Evolutionary conservation across 2,329 filamentous ascomycete species (phyloP).

Genomic region (Arthrobotrys sphaeroides): DNA sequence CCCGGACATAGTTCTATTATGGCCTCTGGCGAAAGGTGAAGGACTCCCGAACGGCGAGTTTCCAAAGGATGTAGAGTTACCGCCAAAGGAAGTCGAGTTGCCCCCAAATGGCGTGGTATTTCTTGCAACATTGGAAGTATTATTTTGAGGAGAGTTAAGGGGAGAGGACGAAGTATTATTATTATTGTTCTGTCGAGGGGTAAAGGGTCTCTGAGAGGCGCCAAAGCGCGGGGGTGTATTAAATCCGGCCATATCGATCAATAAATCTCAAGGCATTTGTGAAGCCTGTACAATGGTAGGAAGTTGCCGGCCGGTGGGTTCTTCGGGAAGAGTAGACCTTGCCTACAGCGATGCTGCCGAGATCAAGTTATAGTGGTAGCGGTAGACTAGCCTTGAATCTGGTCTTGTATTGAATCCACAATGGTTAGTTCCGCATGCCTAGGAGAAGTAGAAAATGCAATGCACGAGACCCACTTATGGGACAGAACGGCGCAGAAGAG

Average conservation of each 20-base stretch:
- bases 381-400: too few relatives aligned
- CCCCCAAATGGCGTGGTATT: conserved; percentile 54
- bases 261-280: conserved; percentile 42
- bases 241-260: conserved; percentile 41
- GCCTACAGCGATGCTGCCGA: background rate
- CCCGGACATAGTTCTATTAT: conserved; percentile 57
- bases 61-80: conserved; percentile 44
- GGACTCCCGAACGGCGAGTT: too few relatives aligned
- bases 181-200: conserved; percentile 38
- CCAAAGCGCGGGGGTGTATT: conserved; percentile 53
- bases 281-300: conserved; percentile 1
- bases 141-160: conserved; percentile 32
- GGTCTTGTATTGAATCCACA: too few relatives aligned
- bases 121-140: conserved; percentile 56
- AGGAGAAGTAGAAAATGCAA: too few relatives aligned
- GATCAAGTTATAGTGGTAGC: too few relatives aligned
- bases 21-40: conserved; percentile 60
- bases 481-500: too few relatives aligned
- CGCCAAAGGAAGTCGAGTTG: conserved; percentile 43
- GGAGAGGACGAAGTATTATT: conserved; percentile 26
- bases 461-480: too few relatives aligned
- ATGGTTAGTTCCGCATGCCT: too few relatives aligned
- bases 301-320: background rate
- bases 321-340: background rate
- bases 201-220: conserved; percentile 52